Base-by-base conservation (phyloP, 2,329 filamentous ascomycete species). In the Talaromyces sp. region DNA sequence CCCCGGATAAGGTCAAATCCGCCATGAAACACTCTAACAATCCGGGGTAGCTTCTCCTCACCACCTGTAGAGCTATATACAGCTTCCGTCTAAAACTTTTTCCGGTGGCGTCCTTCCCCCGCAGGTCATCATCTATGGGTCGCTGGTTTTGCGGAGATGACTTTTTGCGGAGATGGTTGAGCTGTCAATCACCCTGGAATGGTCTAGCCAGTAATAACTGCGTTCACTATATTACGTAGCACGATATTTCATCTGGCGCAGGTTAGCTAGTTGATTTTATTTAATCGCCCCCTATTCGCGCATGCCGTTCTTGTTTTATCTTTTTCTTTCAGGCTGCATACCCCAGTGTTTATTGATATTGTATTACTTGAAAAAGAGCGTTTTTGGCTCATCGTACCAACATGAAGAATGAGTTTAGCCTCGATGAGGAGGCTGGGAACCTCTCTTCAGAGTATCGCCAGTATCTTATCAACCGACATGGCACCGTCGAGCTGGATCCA, bases 401-500 rank as follows among this genome's bases (percentile, higher is more conserved):
- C 6, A 40, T 40, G 36, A 40, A 40, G 6, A 40, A 40, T n/a
- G 36, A 40, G 36, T 40, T n/a, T 8, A 40, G 36, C 14, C 16
- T 40, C 5, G 36, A 40, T 7, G 36, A 40, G n/a, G 36, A 40
- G 36, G 36, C 36, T 8, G 14, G 36, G 36, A 40, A 40, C 16
- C 36, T 40, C 36, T 40, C 36, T 40, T 40, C 36, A 8, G 36
- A 40, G 36, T 40, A 75, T 62, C 68, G 67, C n/a, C 76, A 83
- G 44, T 85, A 83, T 69, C 74, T 86, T 28, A 69, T 85, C 14
- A 68, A 79, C 56, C 78, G 79, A 61, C 83, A 85, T 76, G 83
- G 83, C 61, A 85, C 82, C 2, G 66, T 84, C 56, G 78, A 84
- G 16, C 78, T 85, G 10, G 81, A 84, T 61, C 83, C 83, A 2